A percentile compares a stretch with the other conserved stretches of the same genome.
Evolutionary conservation across 2,329 filamentous ascomycete species (phyloP).

Genomic region (Cladosporium oxysporum): DNA sequence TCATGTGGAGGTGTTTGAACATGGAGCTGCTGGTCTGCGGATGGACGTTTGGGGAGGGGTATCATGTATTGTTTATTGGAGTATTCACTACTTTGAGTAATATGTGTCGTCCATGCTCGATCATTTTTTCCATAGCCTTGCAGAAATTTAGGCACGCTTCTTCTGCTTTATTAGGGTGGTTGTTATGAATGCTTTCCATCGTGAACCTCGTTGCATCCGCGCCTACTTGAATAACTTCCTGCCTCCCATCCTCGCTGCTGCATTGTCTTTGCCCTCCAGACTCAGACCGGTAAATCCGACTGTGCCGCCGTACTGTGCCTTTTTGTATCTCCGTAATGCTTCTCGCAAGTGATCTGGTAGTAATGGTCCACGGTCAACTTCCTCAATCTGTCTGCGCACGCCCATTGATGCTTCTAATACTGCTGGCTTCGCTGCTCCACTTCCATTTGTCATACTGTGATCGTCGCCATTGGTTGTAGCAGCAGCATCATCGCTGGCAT

Average conservation of each 20-base stretch:
- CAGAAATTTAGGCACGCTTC: background rate
- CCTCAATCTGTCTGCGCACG: slow-evolving; percentile 28
- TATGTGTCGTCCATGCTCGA: background rate
- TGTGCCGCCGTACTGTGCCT: slow-evolving; percentile 62
- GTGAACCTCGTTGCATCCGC: background rate
- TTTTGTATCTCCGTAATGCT: slow-evolving; percentile 68
- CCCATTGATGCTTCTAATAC: slow-evolving; percentile 16
- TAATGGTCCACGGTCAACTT: slow-evolving; percentile 57
- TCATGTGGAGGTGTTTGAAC: background rate
- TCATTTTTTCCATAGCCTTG: background rate
- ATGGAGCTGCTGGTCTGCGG: background rate
- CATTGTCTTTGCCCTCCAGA: slow-evolving; percentile 49
- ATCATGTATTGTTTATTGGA: slow-evolving; percentile 6
- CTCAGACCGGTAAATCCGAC: slow-evolving; percentile 54
- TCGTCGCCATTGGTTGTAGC: background rate
- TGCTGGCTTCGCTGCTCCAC: background rate
- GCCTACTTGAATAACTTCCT: slow-evolving; percentile 47
- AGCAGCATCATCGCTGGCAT: background rate
- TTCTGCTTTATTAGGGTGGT: background rate
- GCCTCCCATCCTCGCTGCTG: slow-evolving; percentile 48
- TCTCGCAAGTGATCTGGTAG: slow-evolving; percentile 75
- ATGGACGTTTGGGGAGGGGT: background rate
- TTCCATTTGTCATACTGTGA: background rate
- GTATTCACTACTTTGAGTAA: background rate
- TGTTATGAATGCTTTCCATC: background rate